Percentiles rank a stretch among this genome's conserved stretches.
These are phyloP conservation scores for Termitomyces bulborhizus DNA, from an alignment of 768 basidiomycete species.

Conservation along the genomic window DNA sequence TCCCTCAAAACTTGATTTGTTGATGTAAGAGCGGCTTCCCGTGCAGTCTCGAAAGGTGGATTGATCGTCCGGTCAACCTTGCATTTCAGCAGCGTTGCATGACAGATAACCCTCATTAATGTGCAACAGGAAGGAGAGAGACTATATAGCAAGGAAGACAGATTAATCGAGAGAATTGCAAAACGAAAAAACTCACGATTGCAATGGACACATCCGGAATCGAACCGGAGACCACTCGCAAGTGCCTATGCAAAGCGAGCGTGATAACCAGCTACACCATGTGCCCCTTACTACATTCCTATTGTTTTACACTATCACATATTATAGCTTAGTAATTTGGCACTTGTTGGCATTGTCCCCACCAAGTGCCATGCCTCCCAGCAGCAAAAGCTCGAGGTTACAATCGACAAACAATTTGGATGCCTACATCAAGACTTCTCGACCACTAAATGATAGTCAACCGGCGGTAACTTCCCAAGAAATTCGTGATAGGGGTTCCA, in stretches of 20 bases:
- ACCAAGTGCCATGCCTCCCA: constrained; percentile 1
- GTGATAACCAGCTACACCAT: constrained; percentile 19
- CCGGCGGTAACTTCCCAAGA: constrained; percentile 61
- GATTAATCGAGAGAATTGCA: too few relatives aligned
- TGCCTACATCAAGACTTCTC: constrained; percentile 41
- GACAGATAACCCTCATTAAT: constrained; percentile 10
- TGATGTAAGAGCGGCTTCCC: constrained; percentile 8
- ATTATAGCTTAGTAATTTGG: too few relatives aligned
- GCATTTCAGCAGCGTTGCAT: constrained; percentile 2
- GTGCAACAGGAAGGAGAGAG: background rate
- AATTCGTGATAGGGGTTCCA: constrained; percentile 68
- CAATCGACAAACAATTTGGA: constrained; percentile 32
- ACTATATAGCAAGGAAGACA: too few relatives aligned
- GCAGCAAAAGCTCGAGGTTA: background rate
- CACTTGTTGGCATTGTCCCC: too few relatives aligned
- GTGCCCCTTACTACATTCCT: constrained; percentile 1
- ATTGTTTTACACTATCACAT: too few relatives aligned
- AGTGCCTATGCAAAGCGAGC: constrained; percentile 11
- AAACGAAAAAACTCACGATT: too few relatives aligned
- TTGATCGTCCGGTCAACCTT: constrained; percentile 3
- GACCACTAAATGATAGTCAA: constrained; percentile 31
- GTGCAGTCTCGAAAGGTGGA: background rate
- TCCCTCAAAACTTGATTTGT: constrained; percentile 18
- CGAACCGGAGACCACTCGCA: too few relatives aligned
- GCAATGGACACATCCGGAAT: too few relatives aligned